phyloP scores from a whole-genome alignment of 202 grass and related monocot genomes.

The Carex arenaria region DNA sequence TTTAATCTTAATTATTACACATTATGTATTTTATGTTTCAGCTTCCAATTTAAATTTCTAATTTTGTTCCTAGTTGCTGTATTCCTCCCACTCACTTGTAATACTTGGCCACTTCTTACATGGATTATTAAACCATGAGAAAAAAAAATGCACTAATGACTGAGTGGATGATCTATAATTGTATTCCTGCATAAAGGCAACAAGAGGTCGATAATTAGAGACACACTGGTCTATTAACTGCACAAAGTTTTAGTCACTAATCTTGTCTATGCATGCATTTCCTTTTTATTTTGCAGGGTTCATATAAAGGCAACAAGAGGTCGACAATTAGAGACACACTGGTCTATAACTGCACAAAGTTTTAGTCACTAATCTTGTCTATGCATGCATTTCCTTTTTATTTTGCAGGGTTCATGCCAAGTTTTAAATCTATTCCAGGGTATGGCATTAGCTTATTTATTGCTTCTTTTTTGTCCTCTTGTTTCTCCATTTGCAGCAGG shows the following conservation, averaged over 20 bases:
- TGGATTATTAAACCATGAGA: neutral
- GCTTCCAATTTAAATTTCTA: too few relatives aligned
- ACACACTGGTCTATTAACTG: neutral
- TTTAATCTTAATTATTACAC: too few relatives aligned
- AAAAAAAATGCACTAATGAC: neutral
- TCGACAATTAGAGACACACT: neutral
- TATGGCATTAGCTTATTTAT: conserved; percentile 8
- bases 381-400: neutral
- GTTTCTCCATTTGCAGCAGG: conserved; percentile 18
- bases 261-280: neutral
- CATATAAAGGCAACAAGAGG: conserved; percentile 1
- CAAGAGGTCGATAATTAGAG: conserved; percentile 5
- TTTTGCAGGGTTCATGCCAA: neutral
- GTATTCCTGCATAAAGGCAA: neutral
- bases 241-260: neutral
- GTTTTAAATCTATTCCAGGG: conserved; percentile 12
- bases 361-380: neutral
- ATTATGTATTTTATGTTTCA: too few relatives aligned
- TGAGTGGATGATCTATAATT: neutral
- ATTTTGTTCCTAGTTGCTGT: too few relatives aligned
- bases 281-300: neutral
- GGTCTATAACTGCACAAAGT: neutral
- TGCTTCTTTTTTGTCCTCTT: conserved; percentile 17
- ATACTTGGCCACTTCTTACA: neutral
- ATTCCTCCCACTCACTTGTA: neutral